Percentiles rank a stretch among this genome's conserved stretches.
Evolutionary conservation across 1,284 basidiomycete species (phyloP).

Genomic region (Leccinum huronense): DNA sequence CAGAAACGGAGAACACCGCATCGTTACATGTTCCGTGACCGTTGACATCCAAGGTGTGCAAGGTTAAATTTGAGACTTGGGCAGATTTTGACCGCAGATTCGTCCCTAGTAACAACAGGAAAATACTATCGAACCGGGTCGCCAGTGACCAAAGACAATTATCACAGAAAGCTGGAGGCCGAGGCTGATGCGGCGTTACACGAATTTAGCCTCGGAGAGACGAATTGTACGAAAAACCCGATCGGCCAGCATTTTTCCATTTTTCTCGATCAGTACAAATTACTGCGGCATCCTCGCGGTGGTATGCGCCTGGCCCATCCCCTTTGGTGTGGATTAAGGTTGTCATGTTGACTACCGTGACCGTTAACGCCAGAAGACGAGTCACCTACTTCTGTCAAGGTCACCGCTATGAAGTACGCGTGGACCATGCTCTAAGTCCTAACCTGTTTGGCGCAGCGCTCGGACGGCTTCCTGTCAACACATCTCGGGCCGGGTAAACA

Average conservation of each 20-base stretch:
- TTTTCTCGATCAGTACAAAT: slow-evolving; percentile 4
- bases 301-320: not conserved
- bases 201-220: slow-evolving; percentile 1
- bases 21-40: not conserved
- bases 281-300: not conserved
- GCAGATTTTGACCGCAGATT: slow-evolving; percentile 1
- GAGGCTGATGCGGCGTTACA: not conserved
- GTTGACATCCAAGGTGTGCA: slow-evolving; percentile 11
- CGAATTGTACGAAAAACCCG: not conserved
- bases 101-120: too few species aligned
- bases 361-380: not conserved
- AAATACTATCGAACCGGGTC: slow-evolving; percentile 6
- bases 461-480: not conserved
- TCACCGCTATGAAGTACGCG: slow-evolving; percentile 1
- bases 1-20: slow-evolving; percentile 5
- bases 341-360: not conserved
- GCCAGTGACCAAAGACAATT: not conserved
- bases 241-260: not conserved
- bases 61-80: slow-evolving; percentile 26
- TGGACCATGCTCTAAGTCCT: not conserved
- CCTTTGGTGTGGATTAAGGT: slow-evolving; percentile 16
- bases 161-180: too few species aligned
- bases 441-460: slow-evolving; percentile 3
- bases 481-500: slow-evolving; percentile 5
- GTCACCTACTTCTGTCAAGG: not conserved